Conservation (phyloP, 495 filamentous ascomycete genomes). For the Clavariopsis aquatica region DNA sequence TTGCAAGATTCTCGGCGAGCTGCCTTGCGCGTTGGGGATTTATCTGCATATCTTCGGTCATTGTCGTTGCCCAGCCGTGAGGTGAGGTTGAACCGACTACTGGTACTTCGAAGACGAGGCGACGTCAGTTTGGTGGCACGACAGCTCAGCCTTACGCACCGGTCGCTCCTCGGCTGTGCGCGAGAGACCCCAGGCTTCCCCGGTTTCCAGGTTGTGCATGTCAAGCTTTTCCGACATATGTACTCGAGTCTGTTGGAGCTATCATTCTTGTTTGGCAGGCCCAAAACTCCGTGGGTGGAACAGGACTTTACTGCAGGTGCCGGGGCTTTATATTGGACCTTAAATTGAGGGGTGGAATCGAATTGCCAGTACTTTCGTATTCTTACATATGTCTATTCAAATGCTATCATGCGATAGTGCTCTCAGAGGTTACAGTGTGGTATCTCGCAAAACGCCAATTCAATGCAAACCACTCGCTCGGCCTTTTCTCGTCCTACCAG, state of each 20-base stretch:
- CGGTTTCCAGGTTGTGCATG: background rate
- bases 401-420: background rate
- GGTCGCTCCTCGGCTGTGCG: background rate
- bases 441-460: background rate
- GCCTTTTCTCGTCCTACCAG: background rate
- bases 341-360: too few relatives aligned
- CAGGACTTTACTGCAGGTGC: too few relatives aligned
- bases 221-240: too few relatives aligned
- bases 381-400: background rate
- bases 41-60: slow-evolving; percentile 42
- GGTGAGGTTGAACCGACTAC: slow-evolving; percentile 1
- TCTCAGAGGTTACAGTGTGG: background rate
- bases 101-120: background rate
- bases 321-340: too few relatives aligned
- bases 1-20: slow-evolving; percentile 42
- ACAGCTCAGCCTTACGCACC: background rate
- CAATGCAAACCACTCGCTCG: background rate
- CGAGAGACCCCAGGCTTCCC: background rate
- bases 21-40: slow-evolving; percentile 42
- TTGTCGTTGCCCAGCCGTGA: slow-evolving; percentile 9
- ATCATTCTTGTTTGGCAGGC: too few relatives aligned
- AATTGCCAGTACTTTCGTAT: too few relatives aligned
- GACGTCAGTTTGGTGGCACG: background rate
- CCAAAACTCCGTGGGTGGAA: too few relatives aligned
- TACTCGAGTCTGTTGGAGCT: too few relatives aligned